Conservation (phyloP, 2,329 filamentous ascomycete genomes). For the Bertia moriformis region DNA sequence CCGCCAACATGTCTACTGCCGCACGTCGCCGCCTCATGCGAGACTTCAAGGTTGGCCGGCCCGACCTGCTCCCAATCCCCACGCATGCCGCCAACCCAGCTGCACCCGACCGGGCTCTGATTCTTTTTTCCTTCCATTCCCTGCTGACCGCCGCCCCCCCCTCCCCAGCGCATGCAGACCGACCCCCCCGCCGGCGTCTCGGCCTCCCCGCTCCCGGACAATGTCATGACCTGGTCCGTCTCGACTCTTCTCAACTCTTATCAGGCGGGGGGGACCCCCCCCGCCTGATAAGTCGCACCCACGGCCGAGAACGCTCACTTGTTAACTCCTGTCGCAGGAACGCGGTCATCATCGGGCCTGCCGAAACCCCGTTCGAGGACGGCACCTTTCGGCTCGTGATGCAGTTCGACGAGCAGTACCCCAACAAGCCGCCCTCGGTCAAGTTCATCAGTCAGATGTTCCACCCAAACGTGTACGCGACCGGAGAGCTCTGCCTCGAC, state of each 20-base stretch:
- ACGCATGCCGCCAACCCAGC: slow-evolving; percentile 3
- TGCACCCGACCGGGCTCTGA: slow-evolving; percentile 5
- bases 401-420: slow-evolving; percentile 98
- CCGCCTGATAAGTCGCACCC: too few relatives aligned
- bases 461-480: slow-evolving; percentile 97
- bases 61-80: slow-evolving; percentile 6
- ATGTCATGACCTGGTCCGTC: slow-evolving; percentile 86
- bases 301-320: slow-evolving; percentile 11
- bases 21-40: slow-evolving; percentile 93
- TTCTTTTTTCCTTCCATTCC: too few relatives aligned
- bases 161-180: slow-evolving; percentile 82
- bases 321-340: slow-evolving; percentile 76
- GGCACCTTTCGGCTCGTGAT: slow-evolving; percentile 95
- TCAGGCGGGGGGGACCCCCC: too few relatives aligned
- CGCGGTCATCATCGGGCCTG: slow-evolving; percentile 91
- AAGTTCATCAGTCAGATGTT: slow-evolving; percentile 99
- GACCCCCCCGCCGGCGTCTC: slow-evolving; percentile 94
- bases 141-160: slow-evolving; percentile 6
- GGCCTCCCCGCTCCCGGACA: slow-evolving; percentile 86
- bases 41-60: slow-evolving; percentile 77
- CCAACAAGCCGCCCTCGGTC: slow-evolving; percentile 92
- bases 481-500: slow-evolving; percentile 87
- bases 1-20: slow-evolving; percentile 73
- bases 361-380: slow-evolving; percentile 94
- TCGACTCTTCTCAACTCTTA: too few relatives aligned